Evolutionary conservation across 2,329 filamentous ascomycete species (phyloP), one percentile per base, ranked within the genome.

Genomic region (Aspergillus novofumigatus): DNA sequence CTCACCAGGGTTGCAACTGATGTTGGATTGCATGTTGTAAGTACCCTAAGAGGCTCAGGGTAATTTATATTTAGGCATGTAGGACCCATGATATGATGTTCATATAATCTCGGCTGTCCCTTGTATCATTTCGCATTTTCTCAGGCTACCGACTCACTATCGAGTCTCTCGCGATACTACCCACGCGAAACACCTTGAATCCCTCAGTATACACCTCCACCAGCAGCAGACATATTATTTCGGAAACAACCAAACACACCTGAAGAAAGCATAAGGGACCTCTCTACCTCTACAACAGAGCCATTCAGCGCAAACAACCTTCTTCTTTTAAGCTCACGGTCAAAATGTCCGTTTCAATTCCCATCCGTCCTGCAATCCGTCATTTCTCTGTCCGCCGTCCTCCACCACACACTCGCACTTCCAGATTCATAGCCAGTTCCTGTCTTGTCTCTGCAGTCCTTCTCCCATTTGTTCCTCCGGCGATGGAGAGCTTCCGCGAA

Each of bases 391-490:
- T 75, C 21, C 75, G 72, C 54, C 72, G 73, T 58, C 70, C 75
- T 38, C 72, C 63, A 25, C 72, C 73, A 20, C 71, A 75, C 48
- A 74, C 70, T 51, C 75, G 72, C 45, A 67, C 69, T 49, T 70
- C 75, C 45, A 75, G 75, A 38, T 72, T 76, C 47, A 62, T 78
- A 29, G 71, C 75, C 49, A 70, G 68, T 52, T 75, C 75, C 14
- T 76, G 76, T 58, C 68, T 79, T 14, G 65, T 74, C 44, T 74
- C 76, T 1, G 75, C 73, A 1, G 76, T 79, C 21, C 69, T 78
- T 20, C 65, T 79, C 4, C 77, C 77, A 4, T 79, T 79, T 59
- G 72, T 79, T 3, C 77, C 77, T 28, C 77, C 77, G 6, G 77
- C 77, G 4, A 67, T 79, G 10, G 77, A 78, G 59, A 78, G 76